Base-by-base conservation (phyloP, 176 grass and related monocot genomes). In the Bromus sterilis region DNA sequence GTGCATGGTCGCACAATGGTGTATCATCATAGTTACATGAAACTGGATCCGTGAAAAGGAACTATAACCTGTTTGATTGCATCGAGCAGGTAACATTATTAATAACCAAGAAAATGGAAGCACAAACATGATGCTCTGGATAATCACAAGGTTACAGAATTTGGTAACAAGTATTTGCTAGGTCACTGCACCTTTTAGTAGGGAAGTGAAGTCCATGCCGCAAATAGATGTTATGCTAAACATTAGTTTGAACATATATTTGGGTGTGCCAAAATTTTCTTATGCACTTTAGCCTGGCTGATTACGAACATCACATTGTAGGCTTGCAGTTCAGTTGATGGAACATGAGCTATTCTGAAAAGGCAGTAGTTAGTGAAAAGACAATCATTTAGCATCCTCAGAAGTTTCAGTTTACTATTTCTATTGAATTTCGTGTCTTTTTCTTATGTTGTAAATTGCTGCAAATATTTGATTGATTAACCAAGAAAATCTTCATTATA, bases 401-500 rank as follows among this genome's bases (percentile, higher is more conserved):
- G 6, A 61, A 29, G 23, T 66, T 84, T 66, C 3, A 5, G 3
- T 88, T 66, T 59, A 36, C 46, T 58, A 9, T 82, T 81, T 83
- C 24, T 70, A 48, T 56, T 78, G 34, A 9, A 71, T 73, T 58
- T 14, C 12, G n/a, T 63, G 24, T 75, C 13, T 34, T 35, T 14
- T 11, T 12, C 29, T 61, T 63, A 3, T 83, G 16, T 80, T 70
- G 6, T 79, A n/a, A n/a, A 35, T 56, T 66, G 46, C 40, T 80
- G 42, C 14, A 9, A 31, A 40, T 24, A 1, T 56, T 41, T 25
- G 55, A 46, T 41, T 48, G 15, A 72, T 68, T 62, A 57, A 80
- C 56, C 21, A 55, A 65, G 55, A 42, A n/a, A n/a, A 75, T 78
- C 21, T 73, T 72, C 70, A 81, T 48, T 61, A 56, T 82, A 24